A percentile compares a stretch with the other conserved stretches of the same genome.
phyloP scores from a whole-genome alignment of 2,329 filamentous ascomycete genomes.

The Lasiodiplodia sp. region DNA sequence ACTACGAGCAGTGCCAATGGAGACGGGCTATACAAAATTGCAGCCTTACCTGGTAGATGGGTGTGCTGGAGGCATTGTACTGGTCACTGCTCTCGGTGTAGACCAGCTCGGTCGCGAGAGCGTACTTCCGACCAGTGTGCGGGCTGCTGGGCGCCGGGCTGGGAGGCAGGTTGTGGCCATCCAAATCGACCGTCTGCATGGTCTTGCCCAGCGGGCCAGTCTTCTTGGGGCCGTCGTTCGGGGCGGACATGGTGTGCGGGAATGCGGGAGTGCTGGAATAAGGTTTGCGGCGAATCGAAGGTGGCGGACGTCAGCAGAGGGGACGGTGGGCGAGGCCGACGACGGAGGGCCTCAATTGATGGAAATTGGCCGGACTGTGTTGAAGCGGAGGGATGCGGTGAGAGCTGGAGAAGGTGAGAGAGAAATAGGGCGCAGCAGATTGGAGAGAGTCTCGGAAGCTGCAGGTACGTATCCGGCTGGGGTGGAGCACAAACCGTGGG shows the following conservation, averaged over 20 bases:
- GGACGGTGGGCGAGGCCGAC: not conserved
- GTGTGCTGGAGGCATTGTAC: conserved; percentile 94
- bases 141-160: conserved; percentile 94
- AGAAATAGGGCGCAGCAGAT: conserved; percentile 9
- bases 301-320: not conserved
- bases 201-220: conserved; percentile 45
- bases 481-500: conserved; percentile 29
- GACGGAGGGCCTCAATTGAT: conserved; percentile 9
- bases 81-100: conserved; percentile 97
- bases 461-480: conserved; percentile 24
- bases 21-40: not conserved
- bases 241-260: conserved; percentile 22
- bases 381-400: conserved; percentile 7
- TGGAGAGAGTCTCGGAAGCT: conserved; percentile 23
- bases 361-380: not conserved
- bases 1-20: not conserved
- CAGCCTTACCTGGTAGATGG: conserved; percentile 80
- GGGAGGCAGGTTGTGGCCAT: conserved; percentile 49
- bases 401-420: not conserved
- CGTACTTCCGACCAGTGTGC: conserved; percentile 84
- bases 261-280: not conserved
- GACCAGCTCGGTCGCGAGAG: conserved; percentile 93
- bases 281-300: not conserved
- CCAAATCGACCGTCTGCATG: conserved; percentile 47
- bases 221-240: conserved; percentile 27